phyloP scores from a whole-genome alignment of 2,329 filamentous ascomycete genomes.

The Hypoxylon sp. region DNA sequence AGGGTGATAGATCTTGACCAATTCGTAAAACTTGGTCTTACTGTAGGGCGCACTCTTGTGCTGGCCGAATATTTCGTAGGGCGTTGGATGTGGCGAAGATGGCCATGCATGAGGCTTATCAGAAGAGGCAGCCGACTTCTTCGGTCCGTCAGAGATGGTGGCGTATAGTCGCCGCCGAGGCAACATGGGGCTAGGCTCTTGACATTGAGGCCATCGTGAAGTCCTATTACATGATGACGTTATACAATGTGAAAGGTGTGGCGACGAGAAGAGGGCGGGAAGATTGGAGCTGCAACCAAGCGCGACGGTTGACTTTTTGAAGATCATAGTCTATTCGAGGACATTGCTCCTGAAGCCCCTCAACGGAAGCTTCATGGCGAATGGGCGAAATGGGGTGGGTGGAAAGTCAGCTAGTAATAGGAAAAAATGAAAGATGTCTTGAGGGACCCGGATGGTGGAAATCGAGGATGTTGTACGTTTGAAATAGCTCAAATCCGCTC shows the following conservation, averaged over 20 bases:
- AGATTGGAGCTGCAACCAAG: conserved; percentile 46
- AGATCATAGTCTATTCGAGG: conserved; percentile 45
- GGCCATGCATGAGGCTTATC: conserved; percentile 59
- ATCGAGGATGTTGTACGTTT: conserved; percentile 13
- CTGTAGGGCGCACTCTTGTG: conserved; percentile 75
- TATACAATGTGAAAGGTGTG: conserved; percentile 38
- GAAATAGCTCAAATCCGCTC: conserved; percentile 41
- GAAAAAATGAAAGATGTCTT: not conserved
- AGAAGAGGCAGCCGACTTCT: conserved; percentile 39
- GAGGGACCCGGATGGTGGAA: not conserved
- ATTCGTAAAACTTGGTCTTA: conserved; percentile 86
- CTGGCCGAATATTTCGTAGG: conserved; percentile 86
- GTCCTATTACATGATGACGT: conserved; percentile 46
- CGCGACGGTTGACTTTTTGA: conserved; percentile 49
- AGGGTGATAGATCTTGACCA: conserved; percentile 97
- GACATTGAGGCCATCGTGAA: conserved; percentile 26
- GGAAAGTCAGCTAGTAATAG: conserved; percentile 6
- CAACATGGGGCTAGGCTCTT: not conserved
- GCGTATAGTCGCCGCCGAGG: conserved; percentile 44
- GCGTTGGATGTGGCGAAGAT: conserved; percentile 70
- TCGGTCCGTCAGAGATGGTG: conserved; percentile 42
- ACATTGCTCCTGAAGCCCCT: conserved; percentile 38
- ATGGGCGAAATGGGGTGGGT: not conserved
- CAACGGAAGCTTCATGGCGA: conserved; percentile 38
- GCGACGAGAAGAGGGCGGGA: conserved; percentile 37